Base-by-base conservation (phyloP, 116 monocot species). In the Iris pallida region DNA sequence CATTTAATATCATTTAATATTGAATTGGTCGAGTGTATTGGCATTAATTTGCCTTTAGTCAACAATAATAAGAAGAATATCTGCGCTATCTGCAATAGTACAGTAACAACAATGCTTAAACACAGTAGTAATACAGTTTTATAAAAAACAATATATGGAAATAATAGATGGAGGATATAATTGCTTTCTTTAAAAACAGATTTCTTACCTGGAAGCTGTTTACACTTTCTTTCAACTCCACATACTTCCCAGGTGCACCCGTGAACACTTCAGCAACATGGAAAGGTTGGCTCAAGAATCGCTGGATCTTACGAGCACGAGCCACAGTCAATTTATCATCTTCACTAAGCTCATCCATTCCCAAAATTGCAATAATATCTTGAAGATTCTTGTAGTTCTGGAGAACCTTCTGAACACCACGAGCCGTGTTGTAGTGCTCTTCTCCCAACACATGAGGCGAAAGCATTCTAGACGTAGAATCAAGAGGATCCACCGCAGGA, bases 331-430 rank as follows among this genome's bases (percentile, higher is more conserved):
- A 65, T 70, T 86, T 90, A 48, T 90, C 90, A 68, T 90, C 90
- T 72, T 90, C 90, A 75, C 90, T 90, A 20, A 90, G 90, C 73
- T 90, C 90, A 72, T 90, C 90, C 90, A 90, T 90, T 58, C 90
- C 90, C 44, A 90, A 69, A 76, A 90, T 90, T 11, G 90, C 90
- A 81, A 90, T 90, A 57, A 90, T 90, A 79, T 90, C 86, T 47
- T 90, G 90, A 76, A 90, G 90, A 72, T 90, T 90, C 69, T 90
- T 90, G n/a, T 90, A 90, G 72, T 86, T 90, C 79, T 90, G 90
- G 55, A 90, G 86, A 74, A 86, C 90, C 79, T 90, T 90, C 61
- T 90, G 90, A 47, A 90, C 84, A 77, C 90, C 90, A 77, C 86
- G 86, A 62, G 90, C 86, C 57, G 86, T 90, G 45, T 90, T 90